phyloP scores from a whole-genome alignment of 164 flowering plant species.

The Umbilicus rupestris region DNA sequence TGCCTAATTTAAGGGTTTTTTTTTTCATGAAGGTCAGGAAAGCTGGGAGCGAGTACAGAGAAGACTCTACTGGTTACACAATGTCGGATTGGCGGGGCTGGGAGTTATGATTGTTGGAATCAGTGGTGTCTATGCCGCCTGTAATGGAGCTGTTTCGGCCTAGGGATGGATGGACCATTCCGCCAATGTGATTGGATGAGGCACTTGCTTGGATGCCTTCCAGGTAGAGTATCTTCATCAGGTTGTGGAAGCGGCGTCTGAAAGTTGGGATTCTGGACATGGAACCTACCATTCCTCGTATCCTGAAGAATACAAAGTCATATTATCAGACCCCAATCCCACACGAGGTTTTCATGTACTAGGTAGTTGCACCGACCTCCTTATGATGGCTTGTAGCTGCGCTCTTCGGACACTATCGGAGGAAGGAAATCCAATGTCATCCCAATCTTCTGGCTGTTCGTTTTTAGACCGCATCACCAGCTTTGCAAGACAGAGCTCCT shows the following conservation, averaged over 20 bases:
- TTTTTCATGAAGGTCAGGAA: background rate
- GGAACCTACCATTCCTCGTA: constrained; percentile 77
- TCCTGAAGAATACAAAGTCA: constrained; percentile 22
- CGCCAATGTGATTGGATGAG: constrained; percentile 22
- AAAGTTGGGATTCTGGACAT: constrained; percentile 81
- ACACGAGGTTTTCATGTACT: too few relatives aligned
- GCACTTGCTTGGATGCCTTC: constrained; percentile 48
- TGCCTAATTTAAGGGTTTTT: background rate
- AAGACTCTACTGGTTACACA: too few relatives aligned
- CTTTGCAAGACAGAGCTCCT: constrained; percentile 51
- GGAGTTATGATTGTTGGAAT: background rate
- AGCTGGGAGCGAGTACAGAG: too few relatives aligned
- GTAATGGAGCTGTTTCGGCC: constrained; percentile 12
- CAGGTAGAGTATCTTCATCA: constrained; percentile 54
- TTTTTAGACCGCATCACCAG: constrained; percentile 41
- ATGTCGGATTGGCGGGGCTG: background rate
- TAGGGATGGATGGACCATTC: constrained; percentile 12
- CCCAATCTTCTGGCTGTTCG: constrained; percentile 72
- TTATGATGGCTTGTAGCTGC: constrained; percentile 69
- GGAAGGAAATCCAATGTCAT: constrained; percentile 51
- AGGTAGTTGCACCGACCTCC: too few relatives aligned
- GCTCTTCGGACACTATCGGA: constrained; percentile 58
- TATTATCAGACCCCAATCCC: background rate
- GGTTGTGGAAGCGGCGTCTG: constrained; percentile 54
- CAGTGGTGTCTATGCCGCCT: constrained; percentile 11